Base-by-base conservation (phyloP, 306 rosid species). In the Elaeagnus macrophylla region DNA sequence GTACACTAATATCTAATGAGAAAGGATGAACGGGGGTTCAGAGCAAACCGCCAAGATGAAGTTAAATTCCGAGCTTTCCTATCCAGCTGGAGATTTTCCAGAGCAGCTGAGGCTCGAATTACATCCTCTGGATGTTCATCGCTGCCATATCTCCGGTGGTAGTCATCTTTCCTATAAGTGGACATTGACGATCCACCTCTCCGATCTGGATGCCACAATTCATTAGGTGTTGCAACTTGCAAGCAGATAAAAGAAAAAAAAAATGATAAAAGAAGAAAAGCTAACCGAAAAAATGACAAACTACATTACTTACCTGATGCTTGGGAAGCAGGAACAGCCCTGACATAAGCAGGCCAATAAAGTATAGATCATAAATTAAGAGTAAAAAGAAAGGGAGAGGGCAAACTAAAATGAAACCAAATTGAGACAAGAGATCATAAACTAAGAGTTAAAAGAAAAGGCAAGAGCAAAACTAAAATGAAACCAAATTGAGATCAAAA, bases 61-160 rank as follows among this genome's bases (percentile, higher is more conserved):
- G 99, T 79, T 73, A 93, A 90, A 81, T 84, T 93, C 67, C 99
- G 82, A 72, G 99, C 94, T 72, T 93, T 93, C 64, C 96, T 78
- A 69, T 93, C 99, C 80, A 93, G 56, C 32, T 93, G 99, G 65
- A 93, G 96, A 72, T 84, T 84, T 80, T 93, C 99, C 81, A 93
- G 37, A 49, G 95, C 96, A 66, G 62, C 67, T 18, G 99, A 91
- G 12, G 96, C 84, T 76, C 84, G 90, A 55, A 82, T 72, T 70
- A 91, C 83, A 57, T 87, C 93, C 37, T 93, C 99, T 0, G 95
- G 72, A 74, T 79, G 83, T 53, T 93, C 96, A 50, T 84, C 96
- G 56, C 68, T 73, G 68, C 87, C 95, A 47, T 88, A 93, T 66
- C 96, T 84, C 96, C 96, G 87, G 64, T 77, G 88, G 84, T 93